Percentiles rank a stretch among this genome's conserved stretches.
These are phyloP conservation scores for Lycium barbarum DNA, from an alignment of 257 asterid genomes.

Conservation along the genomic window DNA sequence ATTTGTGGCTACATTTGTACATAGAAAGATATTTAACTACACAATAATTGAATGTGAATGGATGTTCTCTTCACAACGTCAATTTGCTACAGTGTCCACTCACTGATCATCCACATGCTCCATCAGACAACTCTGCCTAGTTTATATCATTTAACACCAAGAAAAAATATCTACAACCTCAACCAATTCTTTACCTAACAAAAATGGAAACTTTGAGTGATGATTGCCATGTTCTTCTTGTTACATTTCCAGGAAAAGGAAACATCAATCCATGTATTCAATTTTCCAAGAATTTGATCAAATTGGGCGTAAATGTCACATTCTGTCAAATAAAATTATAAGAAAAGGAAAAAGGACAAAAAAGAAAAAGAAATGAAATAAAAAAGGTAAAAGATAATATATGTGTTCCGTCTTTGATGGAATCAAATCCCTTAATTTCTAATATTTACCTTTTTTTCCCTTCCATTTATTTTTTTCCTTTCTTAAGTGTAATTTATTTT, in stretches of 20 bases:
- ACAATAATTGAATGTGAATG: not conserved
- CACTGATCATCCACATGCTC: not conserved
- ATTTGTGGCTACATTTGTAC: not conserved
- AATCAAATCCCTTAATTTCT: too few relatives aligned
- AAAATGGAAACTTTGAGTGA: not conserved
- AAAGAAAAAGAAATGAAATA: too few relatives aligned
- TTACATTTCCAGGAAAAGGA: slow-evolving; percentile 23
- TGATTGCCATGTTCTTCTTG: slow-evolving; percentile 22
- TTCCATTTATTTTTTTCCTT: too few relatives aligned
- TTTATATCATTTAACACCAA: not conserved
- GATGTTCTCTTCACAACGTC: not conserved
- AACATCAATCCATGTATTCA: slow-evolving; percentile 21
- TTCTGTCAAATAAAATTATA: not conserved
- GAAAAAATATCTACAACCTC: not conserved
- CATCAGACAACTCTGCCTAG: too few relatives aligned
- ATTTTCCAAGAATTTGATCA: slow-evolving; percentile 19
- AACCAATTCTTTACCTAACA: not conserved
- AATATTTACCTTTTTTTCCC: too few relatives aligned
- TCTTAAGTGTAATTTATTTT: too few relatives aligned
- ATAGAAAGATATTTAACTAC: not conserved
- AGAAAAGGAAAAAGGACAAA: too few relatives aligned
- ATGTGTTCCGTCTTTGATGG: too few relatives aligned
- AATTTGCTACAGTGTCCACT: not conserved
- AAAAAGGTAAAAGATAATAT: too few relatives aligned
- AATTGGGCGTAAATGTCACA: not conserved